A percentile compares a stretch with the other conserved stretches of the same genome.
Evolutionary conservation across 164 flowering plant genomes (phyloP).

Genomic region (Pachysandra terminalis): DNA sequence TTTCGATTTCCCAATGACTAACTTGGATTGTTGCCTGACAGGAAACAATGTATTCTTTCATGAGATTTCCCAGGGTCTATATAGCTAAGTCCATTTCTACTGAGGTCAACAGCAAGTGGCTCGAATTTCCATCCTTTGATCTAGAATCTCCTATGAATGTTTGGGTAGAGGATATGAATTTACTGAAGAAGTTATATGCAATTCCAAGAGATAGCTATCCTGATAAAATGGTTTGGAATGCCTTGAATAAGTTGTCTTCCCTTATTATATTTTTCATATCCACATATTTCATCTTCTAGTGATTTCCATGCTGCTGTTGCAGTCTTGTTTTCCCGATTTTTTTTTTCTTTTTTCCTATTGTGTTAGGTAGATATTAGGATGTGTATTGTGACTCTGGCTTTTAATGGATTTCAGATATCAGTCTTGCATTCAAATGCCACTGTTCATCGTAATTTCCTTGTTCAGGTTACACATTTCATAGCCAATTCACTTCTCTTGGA

Average conservation of each 20-base stretch:
- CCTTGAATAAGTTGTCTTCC: neutral
- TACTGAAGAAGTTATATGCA: constrained; percentile 47
- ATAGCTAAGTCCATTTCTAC: constrained; percentile 21
- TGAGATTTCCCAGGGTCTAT: constrained; percentile 63
- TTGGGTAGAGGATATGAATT: constrained; percentile 25
- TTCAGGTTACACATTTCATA: constrained; percentile 39
- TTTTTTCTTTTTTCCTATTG: no score
- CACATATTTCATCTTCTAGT: neutral
- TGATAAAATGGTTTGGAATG: constrained; percentile 35
- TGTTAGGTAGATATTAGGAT: neutral
- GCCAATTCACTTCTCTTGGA: constrained; percentile 46
- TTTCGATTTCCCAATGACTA: constrained; percentile 2
- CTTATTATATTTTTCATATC: no score
- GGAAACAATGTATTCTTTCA: constrained; percentile 54
- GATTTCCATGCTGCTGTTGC: neutral
- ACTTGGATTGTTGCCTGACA: constrained; percentile 25
- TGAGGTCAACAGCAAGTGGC: constrained; percentile 12
- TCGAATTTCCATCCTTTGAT: constrained; percentile 17
- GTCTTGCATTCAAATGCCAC: constrained; percentile 37
- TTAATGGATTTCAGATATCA: constrained; percentile 33
- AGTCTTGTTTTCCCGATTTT: no score
- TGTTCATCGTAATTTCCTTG: constrained; percentile 46
- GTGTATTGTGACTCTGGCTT: constrained; percentile 2
- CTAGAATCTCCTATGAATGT: constrained; percentile 19
- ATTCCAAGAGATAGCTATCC: constrained; percentile 21